A percentile compares a stretch with the other conserved stretches of the same genome.
phyloP scores from a whole-genome alignment of 768 basidiomycete genomes.

The Cystofilobasidium capitatum region DNA sequence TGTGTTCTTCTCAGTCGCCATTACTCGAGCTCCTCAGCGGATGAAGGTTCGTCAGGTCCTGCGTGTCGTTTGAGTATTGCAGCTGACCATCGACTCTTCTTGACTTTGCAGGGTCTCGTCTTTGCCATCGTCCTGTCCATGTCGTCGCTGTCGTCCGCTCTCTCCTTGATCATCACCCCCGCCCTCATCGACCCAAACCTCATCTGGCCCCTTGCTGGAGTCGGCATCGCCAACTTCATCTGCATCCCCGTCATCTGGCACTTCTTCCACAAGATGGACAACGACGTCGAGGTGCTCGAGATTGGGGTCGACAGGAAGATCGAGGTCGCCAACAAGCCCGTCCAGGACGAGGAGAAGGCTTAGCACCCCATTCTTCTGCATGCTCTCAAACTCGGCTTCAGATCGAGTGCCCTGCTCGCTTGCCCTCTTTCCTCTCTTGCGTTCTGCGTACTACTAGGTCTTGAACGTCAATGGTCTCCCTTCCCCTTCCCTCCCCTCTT shows the following conservation, averaged over 20 bases:
- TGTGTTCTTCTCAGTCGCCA: not conserved
- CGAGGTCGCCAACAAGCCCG: too few relatives aligned
- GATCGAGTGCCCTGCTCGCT: too few relatives aligned
- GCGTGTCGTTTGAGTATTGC: too few relatives aligned
- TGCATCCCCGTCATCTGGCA: constrained; percentile 3
- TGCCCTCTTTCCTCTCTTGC: too few relatives aligned
- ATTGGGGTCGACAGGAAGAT: too few relatives aligned
- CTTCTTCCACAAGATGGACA: constrained; percentile 15
- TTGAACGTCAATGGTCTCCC: too few relatives aligned
- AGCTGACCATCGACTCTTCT: not conserved
- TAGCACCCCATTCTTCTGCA: too few relatives aligned
- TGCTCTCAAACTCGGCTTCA: too few relatives aligned
- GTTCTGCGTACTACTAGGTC: too few relatives aligned
- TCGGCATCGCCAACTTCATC: not conserved
- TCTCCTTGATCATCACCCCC: constrained; percentile 32
- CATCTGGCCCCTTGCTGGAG: constrained; percentile 30
- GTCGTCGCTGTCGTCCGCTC: constrained; percentile 34
- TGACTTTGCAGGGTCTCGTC: constrained; percentile 33
- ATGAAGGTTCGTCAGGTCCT: too few relatives aligned
- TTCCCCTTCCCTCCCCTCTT: too few relatives aligned
- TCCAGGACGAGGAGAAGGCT: too few relatives aligned
- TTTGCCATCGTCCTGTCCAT: constrained; percentile 35
- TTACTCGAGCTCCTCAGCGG: constrained; percentile 5
- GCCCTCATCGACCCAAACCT: constrained; percentile 35
- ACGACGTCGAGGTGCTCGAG: constrained; percentile 1